phyloP scores from a whole-genome alignment of 805 yeast genomes.

The Cyberlindnera mississippiensis region DNA sequence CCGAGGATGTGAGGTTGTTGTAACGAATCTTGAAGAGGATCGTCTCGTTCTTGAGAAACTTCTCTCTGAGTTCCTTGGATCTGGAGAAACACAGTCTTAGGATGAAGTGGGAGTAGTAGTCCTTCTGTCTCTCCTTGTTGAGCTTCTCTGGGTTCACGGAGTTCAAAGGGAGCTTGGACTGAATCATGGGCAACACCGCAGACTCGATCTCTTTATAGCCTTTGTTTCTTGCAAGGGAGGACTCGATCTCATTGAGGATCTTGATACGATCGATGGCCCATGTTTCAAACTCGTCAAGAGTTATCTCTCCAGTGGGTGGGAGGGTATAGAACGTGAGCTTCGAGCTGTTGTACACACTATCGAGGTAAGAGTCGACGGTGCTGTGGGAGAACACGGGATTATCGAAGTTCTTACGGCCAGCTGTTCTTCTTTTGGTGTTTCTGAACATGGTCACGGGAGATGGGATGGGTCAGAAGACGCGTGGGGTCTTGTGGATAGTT shows the following conservation, averaged over 20 bases:
- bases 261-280: conserved; percentile 95
- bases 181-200: conserved; percentile 60
- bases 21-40: conserved; percentile 72
- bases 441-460: conserved; percentile 56
- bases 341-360: conserved; percentile 43
- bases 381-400: conserved; percentile 28
- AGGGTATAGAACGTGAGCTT: conserved; percentile 69
- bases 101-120: conserved; percentile 88
- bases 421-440: conserved; percentile 68
- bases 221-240: conserved; percentile 62
- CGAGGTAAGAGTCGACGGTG: conserved; percentile 33
- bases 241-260: conserved; percentile 80
- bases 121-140: conserved; percentile 61
- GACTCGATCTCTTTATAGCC: conserved; percentile 60
- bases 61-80: conserved; percentile 72
- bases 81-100: conserved; percentile 87
- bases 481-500: background rate
- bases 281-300: conserved; percentile 85
- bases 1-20: conserved; percentile 54
- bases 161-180: conserved; percentile 61
- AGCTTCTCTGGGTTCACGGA: conserved; percentile 33
- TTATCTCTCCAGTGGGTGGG: conserved; percentile 83
- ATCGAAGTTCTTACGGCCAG: conserved; percentile 67
- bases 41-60: conserved; percentile 76
- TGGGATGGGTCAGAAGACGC: background rate